Percentiles rank a stretch among this genome's conserved stretches.
Conservation (phyloP, 2,329 filamentous ascomycete genomes). For the Chrysosporium keratinophilum region DNA sequence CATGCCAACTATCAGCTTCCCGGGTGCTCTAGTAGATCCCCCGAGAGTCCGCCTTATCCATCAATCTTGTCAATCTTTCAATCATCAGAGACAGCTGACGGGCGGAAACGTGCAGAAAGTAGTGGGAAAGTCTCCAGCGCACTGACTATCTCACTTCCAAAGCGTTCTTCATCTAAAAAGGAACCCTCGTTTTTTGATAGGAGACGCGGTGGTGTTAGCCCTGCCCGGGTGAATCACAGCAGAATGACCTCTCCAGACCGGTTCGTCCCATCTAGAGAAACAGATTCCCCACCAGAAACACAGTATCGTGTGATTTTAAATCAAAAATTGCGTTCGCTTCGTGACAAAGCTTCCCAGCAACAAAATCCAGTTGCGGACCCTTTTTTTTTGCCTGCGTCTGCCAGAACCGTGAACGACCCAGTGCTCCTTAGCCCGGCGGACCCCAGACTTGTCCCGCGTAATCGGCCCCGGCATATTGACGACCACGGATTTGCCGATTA, state of each 20-base stretch:
- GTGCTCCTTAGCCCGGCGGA: constrained; percentile 18
- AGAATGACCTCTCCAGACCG: constrained; percentile 42
- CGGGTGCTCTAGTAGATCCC: not conserved
- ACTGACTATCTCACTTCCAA: not conserved
- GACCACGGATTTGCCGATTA: constrained; percentile 18
- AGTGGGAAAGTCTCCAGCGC: not conserved
- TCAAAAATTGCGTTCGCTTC: constrained; percentile 35
- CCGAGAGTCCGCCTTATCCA: not conserved
- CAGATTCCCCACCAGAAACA: constrained; percentile 34
- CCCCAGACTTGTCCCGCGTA: constrained; percentile 21
- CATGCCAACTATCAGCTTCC: not conserved
- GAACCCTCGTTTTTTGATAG: constrained; percentile 9
- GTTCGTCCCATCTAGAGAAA: constrained; percentile 45
- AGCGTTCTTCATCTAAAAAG: constrained; percentile 5
- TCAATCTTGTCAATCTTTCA: not conserved
- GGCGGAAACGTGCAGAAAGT: not conserved
- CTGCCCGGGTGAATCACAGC: constrained; percentile 2
- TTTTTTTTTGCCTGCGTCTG: constrained; percentile 38
- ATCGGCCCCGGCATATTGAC: constrained; percentile 29
- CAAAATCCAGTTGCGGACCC: constrained; percentile 41
- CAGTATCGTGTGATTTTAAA: constrained; percentile 46
- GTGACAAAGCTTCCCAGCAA: constrained; percentile 39
- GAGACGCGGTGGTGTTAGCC: not conserved
- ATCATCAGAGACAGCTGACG: not conserved
- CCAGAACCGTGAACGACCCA: constrained; percentile 14